These are phyloP conservation scores for Trifolium dubium DNA, from an alignment of 306 rosid species.

Conservation along the genomic window DNA sequence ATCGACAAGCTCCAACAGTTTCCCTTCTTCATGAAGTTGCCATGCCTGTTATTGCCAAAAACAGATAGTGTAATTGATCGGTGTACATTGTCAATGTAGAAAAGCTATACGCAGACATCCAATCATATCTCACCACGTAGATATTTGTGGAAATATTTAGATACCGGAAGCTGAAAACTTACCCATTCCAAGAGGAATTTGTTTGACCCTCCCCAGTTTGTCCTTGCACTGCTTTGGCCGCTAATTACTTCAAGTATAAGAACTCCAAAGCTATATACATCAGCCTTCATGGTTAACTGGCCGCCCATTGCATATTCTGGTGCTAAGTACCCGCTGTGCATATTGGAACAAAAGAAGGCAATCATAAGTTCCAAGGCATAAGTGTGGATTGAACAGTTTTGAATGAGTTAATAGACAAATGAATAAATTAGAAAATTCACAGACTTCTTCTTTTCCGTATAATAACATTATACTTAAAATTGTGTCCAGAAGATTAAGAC, in stretches of 20 bases:
- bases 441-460: slow-evolving; percentile 1
- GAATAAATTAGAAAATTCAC: slow-evolving; percentile 14
- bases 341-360: slow-evolving; percentile 39
- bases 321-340: slow-evolving; percentile 90
- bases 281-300: slow-evolving; percentile 88
- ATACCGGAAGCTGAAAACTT: slow-evolving; percentile 29
- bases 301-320: slow-evolving; percentile 98
- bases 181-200: slow-evolving; percentile 89
- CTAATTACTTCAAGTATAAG: slow-evolving; percentile 81
- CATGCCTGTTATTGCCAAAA: slow-evolving; percentile 66
- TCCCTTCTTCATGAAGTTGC: slow-evolving; percentile 84
- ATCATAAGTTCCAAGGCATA: slow-evolving; percentile 9
- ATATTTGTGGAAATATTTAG: background rate
- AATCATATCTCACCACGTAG: background rate
- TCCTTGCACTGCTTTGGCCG: slow-evolving; percentile 76
- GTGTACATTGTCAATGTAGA: background rate
- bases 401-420: background rate
- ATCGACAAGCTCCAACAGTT: slow-evolving; percentile 79
- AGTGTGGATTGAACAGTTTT: slow-evolving; percentile 32
- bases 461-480: slow-evolving; percentile 2
- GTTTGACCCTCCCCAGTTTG: slow-evolving; percentile 68
- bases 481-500: background rate
- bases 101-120: background rate
- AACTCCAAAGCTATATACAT: slow-evolving; percentile 93
- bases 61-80: background rate